phyloP scores from a whole-genome alignment of 2,329 filamentous ascomycete species.

The Elsinoe australis region DNA sequence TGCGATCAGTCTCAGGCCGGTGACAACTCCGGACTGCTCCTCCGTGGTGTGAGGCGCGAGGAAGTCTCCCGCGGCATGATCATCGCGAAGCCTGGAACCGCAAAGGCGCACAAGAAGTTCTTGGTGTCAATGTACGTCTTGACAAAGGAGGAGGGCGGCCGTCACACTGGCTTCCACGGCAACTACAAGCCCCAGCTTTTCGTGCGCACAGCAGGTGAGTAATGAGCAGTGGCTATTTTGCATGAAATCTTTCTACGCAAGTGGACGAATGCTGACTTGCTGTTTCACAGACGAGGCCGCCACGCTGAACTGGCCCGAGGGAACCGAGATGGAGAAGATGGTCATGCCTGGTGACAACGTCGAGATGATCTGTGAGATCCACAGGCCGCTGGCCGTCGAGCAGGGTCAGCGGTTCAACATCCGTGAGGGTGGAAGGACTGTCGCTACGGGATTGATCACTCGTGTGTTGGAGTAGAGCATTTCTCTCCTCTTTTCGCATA shows the following conservation, averaged over 20 bases:
- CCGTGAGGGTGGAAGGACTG: slow-evolving; percentile 77
- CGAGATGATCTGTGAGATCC: slow-evolving; percentile 86
- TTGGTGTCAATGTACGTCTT: slow-evolving; percentile 93
- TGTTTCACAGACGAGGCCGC: slow-evolving; percentile 56
- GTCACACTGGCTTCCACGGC: slow-evolving; percentile 88
- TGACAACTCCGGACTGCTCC: slow-evolving; percentile 94
- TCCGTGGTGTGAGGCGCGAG: slow-evolving; percentile 93
- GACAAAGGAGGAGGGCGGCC: slow-evolving; percentile 94
- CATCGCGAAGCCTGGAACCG: slow-evolving; percentile 69
- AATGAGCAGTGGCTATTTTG: slow-evolving; percentile 22
- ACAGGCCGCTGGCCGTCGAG: slow-evolving; percentile 81
- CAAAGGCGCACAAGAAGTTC: slow-evolving; percentile 87
- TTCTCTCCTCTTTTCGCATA: too few relatives aligned
- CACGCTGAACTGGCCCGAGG: slow-evolving; percentile 78
- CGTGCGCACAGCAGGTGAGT: slow-evolving; percentile 83
- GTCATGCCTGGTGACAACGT: slow-evolving; percentile 99
- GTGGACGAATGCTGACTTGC: not conserved
- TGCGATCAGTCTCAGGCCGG: slow-evolving; percentile 93
- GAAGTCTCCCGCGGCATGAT: slow-evolving; percentile 95
- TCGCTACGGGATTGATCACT: slow-evolving; percentile 36
- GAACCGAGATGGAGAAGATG: slow-evolving; percentile 70
- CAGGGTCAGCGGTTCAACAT: slow-evolving; percentile 94
- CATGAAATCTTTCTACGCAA: not conserved
- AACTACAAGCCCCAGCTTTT: slow-evolving; percentile 98
- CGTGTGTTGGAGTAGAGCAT: slow-evolving; percentile 34